phyloP scores from a whole-genome alignment of 2,329 filamentous ascomycete genomes.

The Sarocladium oryzae region DNA sequence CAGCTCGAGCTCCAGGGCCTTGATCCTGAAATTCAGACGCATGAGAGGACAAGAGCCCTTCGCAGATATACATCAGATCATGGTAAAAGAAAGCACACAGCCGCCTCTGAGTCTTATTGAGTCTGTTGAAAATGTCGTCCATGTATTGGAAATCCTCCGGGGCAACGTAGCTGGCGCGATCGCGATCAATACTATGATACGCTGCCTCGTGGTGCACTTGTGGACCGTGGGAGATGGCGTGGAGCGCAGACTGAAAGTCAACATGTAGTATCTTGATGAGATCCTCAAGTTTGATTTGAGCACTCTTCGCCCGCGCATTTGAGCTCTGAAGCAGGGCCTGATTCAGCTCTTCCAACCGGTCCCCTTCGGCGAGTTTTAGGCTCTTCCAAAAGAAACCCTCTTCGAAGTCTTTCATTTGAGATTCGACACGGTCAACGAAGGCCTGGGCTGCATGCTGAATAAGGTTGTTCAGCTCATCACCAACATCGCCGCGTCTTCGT shows the following conservation, averaged over 20 bases:
- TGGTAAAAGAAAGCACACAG: conserved; percentile 32
- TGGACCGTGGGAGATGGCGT: background rate
- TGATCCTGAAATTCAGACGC: too few species aligned
- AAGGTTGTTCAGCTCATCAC: conserved; percentile 48
- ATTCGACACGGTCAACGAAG: conserved; percentile 40
- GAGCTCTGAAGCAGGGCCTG: conserved; percentile 16
- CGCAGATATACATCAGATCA: conserved; percentile 1
- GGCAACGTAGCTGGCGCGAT: conserved; percentile 32
- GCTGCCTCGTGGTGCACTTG: background rate
- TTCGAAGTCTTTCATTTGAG: background rate
- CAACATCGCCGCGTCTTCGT: conserved; percentile 38
- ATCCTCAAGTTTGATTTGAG: background rate
- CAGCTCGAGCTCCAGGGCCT: background rate
- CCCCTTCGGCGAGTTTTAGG: conserved; percentile 15
- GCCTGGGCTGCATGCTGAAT: conserved; percentile 52
- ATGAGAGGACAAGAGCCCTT: background rate
- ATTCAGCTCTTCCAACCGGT: conserved; percentile 15
- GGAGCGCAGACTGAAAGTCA: background rate
- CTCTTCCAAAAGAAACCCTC: background rate
- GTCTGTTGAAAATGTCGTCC: conserved; percentile 16
- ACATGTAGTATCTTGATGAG: conserved; percentile 16
- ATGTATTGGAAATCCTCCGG: conserved; percentile 20
- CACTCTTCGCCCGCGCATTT: background rate
- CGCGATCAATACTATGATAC: conserved; percentile 21
- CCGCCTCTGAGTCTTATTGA: conserved; percentile 26